Base-by-base conservation (phyloP, 139 green algal species). In the Chlamydomonas applanata region DNA sequence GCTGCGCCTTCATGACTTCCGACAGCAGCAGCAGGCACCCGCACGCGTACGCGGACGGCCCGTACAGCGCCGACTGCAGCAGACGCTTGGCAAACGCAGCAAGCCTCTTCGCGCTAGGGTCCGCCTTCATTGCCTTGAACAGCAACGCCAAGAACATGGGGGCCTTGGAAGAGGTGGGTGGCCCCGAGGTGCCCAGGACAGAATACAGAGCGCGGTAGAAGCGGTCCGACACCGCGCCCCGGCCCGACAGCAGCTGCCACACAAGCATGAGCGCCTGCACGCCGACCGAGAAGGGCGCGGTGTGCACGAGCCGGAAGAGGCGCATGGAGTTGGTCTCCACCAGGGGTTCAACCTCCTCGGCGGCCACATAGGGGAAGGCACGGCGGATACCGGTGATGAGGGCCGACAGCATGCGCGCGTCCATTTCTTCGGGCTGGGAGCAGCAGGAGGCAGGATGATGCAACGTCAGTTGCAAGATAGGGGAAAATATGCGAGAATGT, bases 181-280 rank as follows among this genome's bases (percentile, higher is more conserved):
- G 53, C 19, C 69, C 76, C 17, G 77, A 86, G 1, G 81, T 76
- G n/a, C 90, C 54, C 72, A 98, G 73, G n/a, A 88, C 82, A 0
- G 84, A 79, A 79, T 98, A 98, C 32, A 98, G 88, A 0, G 93
- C 91, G 17, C 93, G 83, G 86, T 96, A 98, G 86, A 94, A 98
- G 68, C 95, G 83, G 83, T 97, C 94, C 1, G 57, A 88, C 13
- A 94, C 73, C 1, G 94, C 82, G 33, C 72, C 77, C 17, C 84
- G 72, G 4, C 74, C 64, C 2, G 71, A 77, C 49, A 86, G 67
- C 60, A 98, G 86, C 86, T 98, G 93, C 73, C 91, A 90, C 29
- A 98, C 86, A 46, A 98, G 91, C 80, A 92, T 82, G 70, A 99
- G 90, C 22, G 94, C 88, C 81, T 86, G 94, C 45, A 97, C 88